These are phyloP conservation scores for Acer negundo DNA, from an alignment of 345 rosid species.

Conservation along the genomic window DNA sequence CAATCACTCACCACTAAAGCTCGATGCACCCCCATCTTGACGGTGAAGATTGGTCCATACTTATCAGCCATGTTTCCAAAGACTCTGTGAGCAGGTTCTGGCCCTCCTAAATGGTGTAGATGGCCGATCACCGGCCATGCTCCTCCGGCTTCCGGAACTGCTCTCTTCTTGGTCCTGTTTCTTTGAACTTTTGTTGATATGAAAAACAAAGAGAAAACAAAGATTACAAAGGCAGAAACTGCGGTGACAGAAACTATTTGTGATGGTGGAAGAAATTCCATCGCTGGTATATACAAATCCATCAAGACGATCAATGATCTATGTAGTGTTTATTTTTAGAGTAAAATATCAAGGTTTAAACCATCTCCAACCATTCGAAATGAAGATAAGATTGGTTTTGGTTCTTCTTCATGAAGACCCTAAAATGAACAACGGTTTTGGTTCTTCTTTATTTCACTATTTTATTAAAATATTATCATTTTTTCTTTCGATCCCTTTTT, in stretches of 20 bases:
- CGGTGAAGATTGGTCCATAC: conserved; percentile 37
- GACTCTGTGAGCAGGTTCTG: conserved; percentile 29
- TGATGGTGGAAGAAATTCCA: background rate
- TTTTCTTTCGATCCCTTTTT: no score
- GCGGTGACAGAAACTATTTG: background rate
- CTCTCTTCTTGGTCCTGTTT: background rate
- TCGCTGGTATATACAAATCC: no score
- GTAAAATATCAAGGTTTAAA: no score
- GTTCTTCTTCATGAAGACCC: no score
- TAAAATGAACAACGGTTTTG: no score
- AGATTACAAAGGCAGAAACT: background rate
- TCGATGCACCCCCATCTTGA: conserved; percentile 32
- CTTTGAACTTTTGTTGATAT: background rate
- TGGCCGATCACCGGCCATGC: conserved; percentile 47
- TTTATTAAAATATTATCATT: no score
- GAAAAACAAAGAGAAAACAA: background rate
- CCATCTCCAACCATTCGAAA: no score
- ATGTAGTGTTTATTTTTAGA: no score
- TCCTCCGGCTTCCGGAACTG: conserved; percentile 28
- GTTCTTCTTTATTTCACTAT: no score
- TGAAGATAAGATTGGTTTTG: no score
- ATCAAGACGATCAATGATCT: no score
- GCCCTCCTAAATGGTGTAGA: conserved; percentile 40
- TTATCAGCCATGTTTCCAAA: conserved; percentile 34
- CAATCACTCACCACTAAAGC: conserved; percentile 29